Evolutionary conservation across 2,329 filamentous ascomycete species (phyloP).

Genomic region (Aschersonia sp.): DNA sequence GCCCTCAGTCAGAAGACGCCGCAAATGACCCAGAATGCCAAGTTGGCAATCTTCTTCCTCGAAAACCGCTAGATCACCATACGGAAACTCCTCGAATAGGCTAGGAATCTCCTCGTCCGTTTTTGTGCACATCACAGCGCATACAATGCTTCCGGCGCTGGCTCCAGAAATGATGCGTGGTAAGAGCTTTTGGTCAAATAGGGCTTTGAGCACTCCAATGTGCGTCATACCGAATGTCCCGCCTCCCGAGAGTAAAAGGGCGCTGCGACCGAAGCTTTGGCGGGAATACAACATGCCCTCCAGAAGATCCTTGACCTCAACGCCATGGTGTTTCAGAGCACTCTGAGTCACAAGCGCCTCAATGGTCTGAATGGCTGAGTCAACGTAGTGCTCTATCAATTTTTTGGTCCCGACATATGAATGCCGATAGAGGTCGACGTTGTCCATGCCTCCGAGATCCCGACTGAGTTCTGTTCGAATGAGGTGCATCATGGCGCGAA

Average conservation of each 20-base stretch:
- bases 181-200: constrained; percentile 61
- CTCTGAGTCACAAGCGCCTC: constrained; percentile 52
- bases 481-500: constrained; percentile 63
- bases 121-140: constrained; percentile 61
- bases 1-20: constrained; percentile 64
- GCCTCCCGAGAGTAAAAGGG: constrained; percentile 69
- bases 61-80: constrained; percentile 72
- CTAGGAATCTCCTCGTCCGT: constrained; percentile 65
- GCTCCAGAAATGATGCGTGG: constrained; percentile 80
- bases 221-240: constrained; percentile 89
- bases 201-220: constrained; percentile 70
- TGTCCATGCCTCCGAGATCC: constrained; percentile 75
- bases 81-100: constrained; percentile 55
- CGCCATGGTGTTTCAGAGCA: constrained; percentile 28
- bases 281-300: constrained; percentile 58
- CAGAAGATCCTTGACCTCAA: constrained; percentile 45
- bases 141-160: constrained; percentile 78
- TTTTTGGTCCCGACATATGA: constrained; percentile 76
- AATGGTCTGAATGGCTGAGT: constrained; percentile 63
- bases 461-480: constrained; percentile 69
- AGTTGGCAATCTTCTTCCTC: constrained; percentile 45
- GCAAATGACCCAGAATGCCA: constrained; percentile 52
- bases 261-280: constrained; percentile 74
- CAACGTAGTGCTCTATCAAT: constrained; percentile 76
- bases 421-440: constrained; percentile 67